Conservation (phyloP, 257 asterid genomes). For the Nicotiana noctiflora region DNA sequence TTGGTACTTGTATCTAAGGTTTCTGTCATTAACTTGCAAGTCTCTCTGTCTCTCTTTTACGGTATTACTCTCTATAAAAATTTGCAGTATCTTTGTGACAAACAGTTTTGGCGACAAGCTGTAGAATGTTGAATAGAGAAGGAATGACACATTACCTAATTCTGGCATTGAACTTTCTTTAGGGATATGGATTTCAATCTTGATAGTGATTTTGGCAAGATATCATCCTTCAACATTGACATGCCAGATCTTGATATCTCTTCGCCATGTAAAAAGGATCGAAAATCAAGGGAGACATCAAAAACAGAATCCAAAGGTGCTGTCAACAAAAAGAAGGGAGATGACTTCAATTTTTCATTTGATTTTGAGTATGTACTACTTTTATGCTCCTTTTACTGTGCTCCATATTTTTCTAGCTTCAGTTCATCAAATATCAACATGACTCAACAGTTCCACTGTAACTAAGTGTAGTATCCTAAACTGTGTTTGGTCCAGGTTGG, state of each 20-base stretch:
- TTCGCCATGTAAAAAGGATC: slow-evolving; percentile 50
- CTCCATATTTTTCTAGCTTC: background rate
- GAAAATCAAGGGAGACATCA: slow-evolving; percentile 45
- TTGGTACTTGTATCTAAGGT: background rate
- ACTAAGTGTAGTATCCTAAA: slow-evolving; percentile 12
- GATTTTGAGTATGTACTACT: slow-evolving; percentile 70
- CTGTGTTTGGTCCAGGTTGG: slow-evolving; percentile 42
- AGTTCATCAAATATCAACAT: background rate
- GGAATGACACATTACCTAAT: slow-evolving; percentile 1
- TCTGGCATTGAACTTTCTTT: slow-evolving; percentile 19
- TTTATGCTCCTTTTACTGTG: background rate
- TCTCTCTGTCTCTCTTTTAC: background rate
- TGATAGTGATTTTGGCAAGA: slow-evolving; percentile 75
- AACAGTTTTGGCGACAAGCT: background rate
- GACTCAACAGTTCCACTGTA: slow-evolving; percentile 3
- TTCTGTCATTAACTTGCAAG: slow-evolving; percentile 5
- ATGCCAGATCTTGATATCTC: slow-evolving; percentile 75
- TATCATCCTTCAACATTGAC: slow-evolving; percentile 73
- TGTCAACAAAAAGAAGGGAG: slow-evolving; percentile 46
- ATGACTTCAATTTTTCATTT: slow-evolving; percentile 56
- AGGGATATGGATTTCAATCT: slow-evolving; percentile 87
- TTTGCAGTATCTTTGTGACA: background rate
- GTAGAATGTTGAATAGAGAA: background rate
- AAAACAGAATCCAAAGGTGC: slow-evolving; percentile 36
- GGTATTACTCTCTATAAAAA: background rate